Conservation (phyloP, 208 protist genomes). For the Crithidia bombi region DNA sequence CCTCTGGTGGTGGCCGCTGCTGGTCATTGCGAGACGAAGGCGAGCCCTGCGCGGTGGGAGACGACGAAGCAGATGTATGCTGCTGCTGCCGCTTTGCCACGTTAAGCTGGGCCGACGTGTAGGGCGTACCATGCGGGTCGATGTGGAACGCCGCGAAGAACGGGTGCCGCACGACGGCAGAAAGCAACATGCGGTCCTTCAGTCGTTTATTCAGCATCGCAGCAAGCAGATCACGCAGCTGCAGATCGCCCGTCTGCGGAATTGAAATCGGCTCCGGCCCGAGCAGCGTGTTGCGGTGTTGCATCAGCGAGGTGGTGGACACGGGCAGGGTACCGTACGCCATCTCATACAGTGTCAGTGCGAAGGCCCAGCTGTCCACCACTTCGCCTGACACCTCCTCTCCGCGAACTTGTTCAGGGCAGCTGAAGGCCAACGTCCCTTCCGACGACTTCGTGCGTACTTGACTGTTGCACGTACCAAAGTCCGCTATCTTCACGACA, state of each 20-base stretch:
- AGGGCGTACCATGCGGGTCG: constrained; percentile 4
- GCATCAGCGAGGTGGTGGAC: constrained; percentile 24
- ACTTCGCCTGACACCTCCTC: constrained; percentile 66
- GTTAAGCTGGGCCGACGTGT: neutral
- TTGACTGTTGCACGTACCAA: constrained; percentile 81
- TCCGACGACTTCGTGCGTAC: constrained; percentile 40
- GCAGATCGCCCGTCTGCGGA: constrained; percentile 27
- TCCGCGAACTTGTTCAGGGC: constrained; percentile 69
- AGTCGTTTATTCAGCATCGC: constrained; percentile 79
- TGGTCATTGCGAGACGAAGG: neutral
- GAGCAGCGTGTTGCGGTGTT: constrained; percentile 25
- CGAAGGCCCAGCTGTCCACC: constrained; percentile 92
- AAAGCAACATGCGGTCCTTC: constrained; percentile 59
- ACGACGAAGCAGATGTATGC: neutral
- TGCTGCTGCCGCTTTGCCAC: no score
- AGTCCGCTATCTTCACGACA: constrained; percentile 89
- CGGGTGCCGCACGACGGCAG: constrained; percentile 51
- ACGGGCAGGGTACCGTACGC: constrained; percentile 69
- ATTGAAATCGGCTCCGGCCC: constrained; percentile 28
- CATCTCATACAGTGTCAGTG: constrained; percentile 88
- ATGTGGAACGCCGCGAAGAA: constrained; percentile 48
- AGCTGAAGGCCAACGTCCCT: constrained; percentile 85
- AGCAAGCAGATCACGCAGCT: constrained; percentile 59
- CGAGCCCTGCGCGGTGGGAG: neutral
- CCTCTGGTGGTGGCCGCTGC: constrained; percentile 3